phyloP scores from a whole-genome alignment of 768 basidiomycete species.

The Termitomyces sp. region DNA sequence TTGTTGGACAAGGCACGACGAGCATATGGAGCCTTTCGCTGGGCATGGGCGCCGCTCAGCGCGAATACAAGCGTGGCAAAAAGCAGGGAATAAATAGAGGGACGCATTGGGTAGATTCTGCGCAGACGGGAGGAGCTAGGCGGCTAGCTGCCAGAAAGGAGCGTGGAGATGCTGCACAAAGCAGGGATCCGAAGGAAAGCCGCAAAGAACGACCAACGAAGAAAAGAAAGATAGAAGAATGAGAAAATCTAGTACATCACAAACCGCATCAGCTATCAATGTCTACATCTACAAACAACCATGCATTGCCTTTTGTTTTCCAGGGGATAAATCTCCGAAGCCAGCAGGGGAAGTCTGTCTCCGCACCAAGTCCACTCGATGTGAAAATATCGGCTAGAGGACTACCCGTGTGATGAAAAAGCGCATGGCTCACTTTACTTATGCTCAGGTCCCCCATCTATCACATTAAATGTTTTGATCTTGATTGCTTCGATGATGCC shows the following conservation, averaged over 20 bases:
- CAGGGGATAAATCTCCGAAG: too few relatives aligned
- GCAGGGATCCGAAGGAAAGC: neutral
- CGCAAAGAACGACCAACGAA: neutral
- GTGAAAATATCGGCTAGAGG: neutral
- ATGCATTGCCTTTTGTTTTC: neutral
- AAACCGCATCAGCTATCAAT: conserved; percentile 5
- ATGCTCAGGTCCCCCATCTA: neutral
- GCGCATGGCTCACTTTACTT: neutral
- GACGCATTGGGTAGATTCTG: conserved; percentile 23
- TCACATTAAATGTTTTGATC: neutral
- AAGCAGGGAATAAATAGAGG: conserved; percentile 25
- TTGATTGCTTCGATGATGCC: neutral
- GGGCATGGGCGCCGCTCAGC: conserved; percentile 31
- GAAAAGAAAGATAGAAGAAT: conserved; percentile 1
- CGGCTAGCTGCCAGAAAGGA: conserved; percentile 13
- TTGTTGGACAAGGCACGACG: conserved; percentile 26
- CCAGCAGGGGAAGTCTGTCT: too few relatives aligned
- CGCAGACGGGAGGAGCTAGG: conserved; percentile 5
- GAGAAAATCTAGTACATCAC: conserved; percentile 2
- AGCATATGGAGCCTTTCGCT: conserved; percentile 25
- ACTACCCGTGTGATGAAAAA: neutral
- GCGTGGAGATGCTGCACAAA: conserved; percentile 9
- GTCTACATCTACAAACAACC: conserved; percentile 3
- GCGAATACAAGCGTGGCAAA: conserved; percentile 21
- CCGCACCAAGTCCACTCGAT: too few relatives aligned